A percentile compares a stretch with the other conserved stretches of the same genome.
Conservation (phyloP, 805 yeast genomes). For the Maudiozyma saulgeensis region DNA sequence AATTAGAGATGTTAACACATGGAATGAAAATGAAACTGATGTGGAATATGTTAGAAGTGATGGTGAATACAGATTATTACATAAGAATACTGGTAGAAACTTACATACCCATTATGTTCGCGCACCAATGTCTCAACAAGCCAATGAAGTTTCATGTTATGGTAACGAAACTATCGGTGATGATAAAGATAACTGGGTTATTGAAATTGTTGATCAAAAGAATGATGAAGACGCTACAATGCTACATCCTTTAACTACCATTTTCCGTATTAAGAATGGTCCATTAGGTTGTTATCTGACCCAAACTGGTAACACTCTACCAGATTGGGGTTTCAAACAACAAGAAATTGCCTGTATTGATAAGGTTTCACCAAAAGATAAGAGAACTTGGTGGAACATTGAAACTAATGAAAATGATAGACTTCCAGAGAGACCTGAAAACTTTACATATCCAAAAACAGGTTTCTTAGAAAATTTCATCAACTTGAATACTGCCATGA, state of each 20-base stretch:
- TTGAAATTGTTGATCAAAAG: conserved; percentile 66
- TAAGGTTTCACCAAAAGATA: conserved; percentile 61
- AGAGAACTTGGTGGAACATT: conserved; percentile 85
- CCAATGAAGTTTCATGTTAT: conserved; percentile 82
- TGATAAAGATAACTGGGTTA: conserved; percentile 78
- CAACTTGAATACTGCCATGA: conserved; percentile 74
- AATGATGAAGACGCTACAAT: conserved; percentile 41
- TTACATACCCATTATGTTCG: conserved; percentile 74
- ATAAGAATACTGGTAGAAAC: conserved; percentile 59
- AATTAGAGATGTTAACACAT: conserved; percentile 34
- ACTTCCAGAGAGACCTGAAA: conserved; percentile 44
- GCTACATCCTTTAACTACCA: conserved; percentile 68
- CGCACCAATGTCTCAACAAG: conserved; percentile 59
- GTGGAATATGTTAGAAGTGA: conserved; percentile 45
- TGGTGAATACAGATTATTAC: conserved; percentile 61
- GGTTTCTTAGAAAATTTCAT: conserved; percentile 67
- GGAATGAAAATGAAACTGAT: conserved; percentile 24
- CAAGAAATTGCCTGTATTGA: conserved; percentile 65
- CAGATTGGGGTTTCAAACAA: conserved; percentile 80
- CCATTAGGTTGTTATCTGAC: conserved; percentile 66
- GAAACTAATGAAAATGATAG: conserved; percentile 56
- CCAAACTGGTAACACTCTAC: conserved; percentile 59
- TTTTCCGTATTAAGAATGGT: conserved; percentile 57
- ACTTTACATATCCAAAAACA: conserved; percentile 52
- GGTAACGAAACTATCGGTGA: conserved; percentile 69